Percentiles rank a stretch among this genome's conserved stretches.
These are phyloP conservation scores for Boehmeria nivea DNA, from an alignment of 306 rosid genomes.

Conservation along the genomic window DNA sequence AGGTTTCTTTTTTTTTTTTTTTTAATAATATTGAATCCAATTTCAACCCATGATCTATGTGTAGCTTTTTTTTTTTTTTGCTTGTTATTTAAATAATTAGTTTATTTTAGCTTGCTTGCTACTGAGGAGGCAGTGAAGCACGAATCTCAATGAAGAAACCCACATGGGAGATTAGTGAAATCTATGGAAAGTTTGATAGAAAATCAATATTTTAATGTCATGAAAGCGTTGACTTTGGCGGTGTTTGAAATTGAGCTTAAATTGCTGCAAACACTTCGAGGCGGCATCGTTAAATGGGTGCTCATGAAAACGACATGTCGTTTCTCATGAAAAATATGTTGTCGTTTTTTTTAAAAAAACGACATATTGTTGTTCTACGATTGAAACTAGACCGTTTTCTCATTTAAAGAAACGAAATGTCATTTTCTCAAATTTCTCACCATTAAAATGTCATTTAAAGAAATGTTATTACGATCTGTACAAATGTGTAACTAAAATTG, in stretches of 20 bases:
- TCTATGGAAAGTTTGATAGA: neutral
- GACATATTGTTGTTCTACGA: no score
- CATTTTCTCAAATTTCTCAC: no score
- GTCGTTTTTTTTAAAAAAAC: neutral
- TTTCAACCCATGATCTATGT: neutral
- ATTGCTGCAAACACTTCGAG: neutral
- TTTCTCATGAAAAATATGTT: neutral
- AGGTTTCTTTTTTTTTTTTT: conserved; percentile 18
- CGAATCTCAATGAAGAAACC: conserved; percentile 26
- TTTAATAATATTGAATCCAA: neutral
- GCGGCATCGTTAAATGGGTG: no score
- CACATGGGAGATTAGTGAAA: no score
- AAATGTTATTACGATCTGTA: no score
- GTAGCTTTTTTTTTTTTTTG: no score
- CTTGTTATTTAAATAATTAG: neutral
- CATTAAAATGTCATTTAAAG: no score
- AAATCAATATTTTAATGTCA: neutral
- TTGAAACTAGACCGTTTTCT: no score
- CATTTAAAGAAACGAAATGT: no score
- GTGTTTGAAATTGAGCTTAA: neutral
- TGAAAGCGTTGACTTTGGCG: conserved; percentile 18
- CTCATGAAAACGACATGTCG: neutral
- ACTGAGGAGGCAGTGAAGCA: conserved; percentile 8
- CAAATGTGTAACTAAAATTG: no score
- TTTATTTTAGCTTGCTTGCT: neutral